A percentile compares a stretch with the other conserved stretches of the same genome.
phyloP scores from a whole-genome alignment of 2,329 filamentous ascomycete genomes.

The Aspergillaceae sp. region DNA sequence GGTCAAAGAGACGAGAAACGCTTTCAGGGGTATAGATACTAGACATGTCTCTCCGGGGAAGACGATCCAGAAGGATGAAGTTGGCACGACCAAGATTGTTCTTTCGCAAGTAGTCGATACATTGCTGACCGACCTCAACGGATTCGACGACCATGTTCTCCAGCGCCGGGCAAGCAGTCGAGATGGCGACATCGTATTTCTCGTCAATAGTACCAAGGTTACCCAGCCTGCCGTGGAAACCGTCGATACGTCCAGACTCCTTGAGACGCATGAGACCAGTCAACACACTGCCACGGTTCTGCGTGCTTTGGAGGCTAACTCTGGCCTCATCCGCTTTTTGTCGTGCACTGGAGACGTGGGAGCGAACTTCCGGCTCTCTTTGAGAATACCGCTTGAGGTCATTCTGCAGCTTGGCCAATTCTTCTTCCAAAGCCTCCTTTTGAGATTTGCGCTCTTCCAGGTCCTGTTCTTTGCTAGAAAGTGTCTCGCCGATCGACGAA shows the following conservation, averaged over 20 bases:
- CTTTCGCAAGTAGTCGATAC: conserved; percentile 94
- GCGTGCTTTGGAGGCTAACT: conserved; percentile 78
- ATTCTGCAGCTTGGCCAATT: conserved; percentile 60
- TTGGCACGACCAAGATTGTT: conserved; percentile 95
- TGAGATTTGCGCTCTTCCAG: conserved; percentile 68
- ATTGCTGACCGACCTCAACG: conserved; percentile 92
- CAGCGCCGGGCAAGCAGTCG: conserved; percentile 81
- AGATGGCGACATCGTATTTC: conserved; percentile 96
- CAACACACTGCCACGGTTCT: conserved; percentile 87
- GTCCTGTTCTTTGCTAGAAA: conserved; percentile 61
- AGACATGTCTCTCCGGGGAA: conserved; percentile 68
- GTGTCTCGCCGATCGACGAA: conserved; percentile 59
- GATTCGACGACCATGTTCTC: conserved; percentile 97
- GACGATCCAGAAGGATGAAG: conserved; percentile 89
- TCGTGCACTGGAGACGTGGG: conserved; percentile 77
- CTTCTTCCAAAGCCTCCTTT: conserved; percentile 63
- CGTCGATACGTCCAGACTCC: conserved; percentile 92
- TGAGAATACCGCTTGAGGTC: conserved; percentile 64
- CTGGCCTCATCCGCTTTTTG: conserved; percentile 95
- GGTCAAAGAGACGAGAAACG: conserved; percentile 84
- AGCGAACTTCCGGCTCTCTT: conserved; percentile 72
- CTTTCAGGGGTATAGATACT: conserved; percentile 82
- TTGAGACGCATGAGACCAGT: conserved; percentile 88
- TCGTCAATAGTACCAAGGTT: conserved; percentile 90
- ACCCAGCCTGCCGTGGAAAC: conserved; percentile 89